A percentile compares a stretch with the other conserved stretches of the same genome.
Conservation (phyloP, 176 grass and related monocot genomes). For the Bothriochloa decipiens region DNA sequence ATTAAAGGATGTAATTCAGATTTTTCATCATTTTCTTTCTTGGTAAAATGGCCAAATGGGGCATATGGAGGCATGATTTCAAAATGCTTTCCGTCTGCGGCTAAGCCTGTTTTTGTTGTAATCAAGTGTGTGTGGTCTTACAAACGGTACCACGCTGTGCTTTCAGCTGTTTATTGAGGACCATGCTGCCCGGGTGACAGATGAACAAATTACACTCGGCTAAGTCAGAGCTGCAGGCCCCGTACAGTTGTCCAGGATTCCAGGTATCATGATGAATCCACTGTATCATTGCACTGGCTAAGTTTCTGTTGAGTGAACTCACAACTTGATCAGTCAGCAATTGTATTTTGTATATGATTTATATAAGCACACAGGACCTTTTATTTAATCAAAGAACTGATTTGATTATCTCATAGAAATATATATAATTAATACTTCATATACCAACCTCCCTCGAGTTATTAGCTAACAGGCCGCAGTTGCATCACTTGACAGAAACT, state of each 20-base stretch:
- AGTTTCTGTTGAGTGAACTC: constrained; percentile 41
- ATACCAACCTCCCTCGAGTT: background rate
- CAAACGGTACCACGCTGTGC: constrained; percentile 36
- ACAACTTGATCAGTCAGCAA: constrained; percentile 8
- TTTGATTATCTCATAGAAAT: constrained; percentile 32
- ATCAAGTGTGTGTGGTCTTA: constrained; percentile 43
- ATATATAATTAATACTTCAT: background rate
- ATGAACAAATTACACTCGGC: constrained; percentile 52
- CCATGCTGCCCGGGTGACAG: constrained; percentile 43
- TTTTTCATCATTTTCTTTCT: background rate
- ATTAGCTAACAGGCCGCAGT: constrained; percentile 13
- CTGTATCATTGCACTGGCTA: constrained; percentile 32
- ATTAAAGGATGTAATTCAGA: background rate
- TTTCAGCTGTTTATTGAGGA: constrained; percentile 48
- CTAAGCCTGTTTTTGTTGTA: constrained; percentile 36
- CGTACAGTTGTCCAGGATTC: constrained; percentile 46
- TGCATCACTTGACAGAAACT: background rate
- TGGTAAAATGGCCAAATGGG: background rate
- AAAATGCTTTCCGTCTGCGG: constrained; percentile 28
- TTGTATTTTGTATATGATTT: constrained; percentile 28
- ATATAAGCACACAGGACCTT: background rate
- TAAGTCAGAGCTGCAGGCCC: constrained; percentile 10
- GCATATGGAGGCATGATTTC: constrained; percentile 17
- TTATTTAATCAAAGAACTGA: background rate
- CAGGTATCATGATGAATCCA: constrained; percentile 52